Base-by-base conservation (phyloP, 441 rosid genomes). In the Iberis amara region DNA sequence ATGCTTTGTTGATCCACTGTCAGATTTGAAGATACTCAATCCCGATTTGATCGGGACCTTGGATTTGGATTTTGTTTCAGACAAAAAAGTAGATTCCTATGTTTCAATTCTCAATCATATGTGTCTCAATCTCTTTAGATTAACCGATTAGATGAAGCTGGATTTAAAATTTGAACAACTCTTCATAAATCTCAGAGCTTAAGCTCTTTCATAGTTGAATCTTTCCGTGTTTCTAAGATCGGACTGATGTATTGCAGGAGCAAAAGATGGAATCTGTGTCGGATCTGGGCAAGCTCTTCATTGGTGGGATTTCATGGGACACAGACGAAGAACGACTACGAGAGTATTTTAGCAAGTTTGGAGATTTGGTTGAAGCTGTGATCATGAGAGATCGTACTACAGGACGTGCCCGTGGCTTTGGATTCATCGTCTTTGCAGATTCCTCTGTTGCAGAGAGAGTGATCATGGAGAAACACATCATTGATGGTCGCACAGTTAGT, bases 221-320 rank as follows among this genome's bases (percentile, higher is more conserved):
- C 7, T 28, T 30, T 30, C 2, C 7, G 7, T 6, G 33, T 26
- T 26, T 26, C 3, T 26, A 26, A 26, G 30, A 26, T 26, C 6
- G 30, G 30, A 26, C 6, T 26, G 6, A 26, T 2, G 30, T 26
- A 26, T 26, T 26, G 24, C 41, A 40, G 66, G 39, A 51, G 78
- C 79, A 8, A 54, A 62, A 69, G 82, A 77, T 80, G 86, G 86
- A 80, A 66, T 80, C 30, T 4, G 6, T 26, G 30, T 26, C 83
- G 86, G 86, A 80, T 75, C 83, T 73, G 43, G 86, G 86, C 55
- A 80, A 80, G 70, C 83, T 80, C 64, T 80, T 80, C 79, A 73
- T 80, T 64, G 86, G 86, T 71, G 86, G 86, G 68, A 80, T 77
- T 33, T 80, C 86, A 14, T 80, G 86, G 86, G 86, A 80, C 65